These are phyloP conservation scores for Oryza officinalis DNA, from an alignment of 176 grass and related monocot species.

Conservation along the genomic window DNA sequence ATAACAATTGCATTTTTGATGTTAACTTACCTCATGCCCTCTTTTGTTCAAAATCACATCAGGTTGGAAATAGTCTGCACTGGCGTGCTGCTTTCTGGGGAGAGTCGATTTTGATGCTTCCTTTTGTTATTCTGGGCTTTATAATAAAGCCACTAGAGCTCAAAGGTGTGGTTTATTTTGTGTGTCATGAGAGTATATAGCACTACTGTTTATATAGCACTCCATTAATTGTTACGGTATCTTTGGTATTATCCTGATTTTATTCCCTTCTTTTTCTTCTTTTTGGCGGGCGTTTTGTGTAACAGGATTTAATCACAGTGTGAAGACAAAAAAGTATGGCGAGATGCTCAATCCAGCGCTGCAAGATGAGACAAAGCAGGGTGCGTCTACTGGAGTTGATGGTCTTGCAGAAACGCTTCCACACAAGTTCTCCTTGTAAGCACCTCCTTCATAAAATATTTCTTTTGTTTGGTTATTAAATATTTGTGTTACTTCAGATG, in stretches of 20 bases:
- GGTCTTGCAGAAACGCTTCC: conserved; percentile 38
- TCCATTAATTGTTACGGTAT: background rate
- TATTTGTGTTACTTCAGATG: conserved; percentile 6
- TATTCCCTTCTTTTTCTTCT: background rate
- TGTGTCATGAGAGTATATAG: conserved; percentile 6
- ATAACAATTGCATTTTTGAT: conserved; percentile 14
- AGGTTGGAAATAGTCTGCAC: conserved; percentile 70
- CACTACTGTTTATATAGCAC: background rate
- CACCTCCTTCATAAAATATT: background rate
- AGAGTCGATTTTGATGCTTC: conserved; percentile 97
- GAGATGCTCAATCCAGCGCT: conserved; percentile 33
- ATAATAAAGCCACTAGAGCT: conserved; percentile 87
- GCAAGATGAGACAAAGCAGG: conserved; percentile 52
- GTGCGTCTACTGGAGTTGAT: conserved; percentile 25
- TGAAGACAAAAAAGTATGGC: conserved; percentile 41
- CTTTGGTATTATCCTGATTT: conserved; percentile 1
- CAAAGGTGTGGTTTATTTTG: conserved; percentile 61
- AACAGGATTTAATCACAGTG: conserved; percentile 50
- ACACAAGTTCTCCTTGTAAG: conserved; percentile 52
- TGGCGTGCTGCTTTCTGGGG: conserved; percentile 99
- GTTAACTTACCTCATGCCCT: background rate
- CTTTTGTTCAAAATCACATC: conserved; percentile 23
- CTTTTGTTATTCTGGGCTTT: conserved; percentile 98
- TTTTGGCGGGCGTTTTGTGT: background rate
- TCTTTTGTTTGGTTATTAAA: background rate